phyloP scores from a whole-genome alignment of 2,329 filamentous ascomycete species.

The Periglandula ipomoeae region DNA sequence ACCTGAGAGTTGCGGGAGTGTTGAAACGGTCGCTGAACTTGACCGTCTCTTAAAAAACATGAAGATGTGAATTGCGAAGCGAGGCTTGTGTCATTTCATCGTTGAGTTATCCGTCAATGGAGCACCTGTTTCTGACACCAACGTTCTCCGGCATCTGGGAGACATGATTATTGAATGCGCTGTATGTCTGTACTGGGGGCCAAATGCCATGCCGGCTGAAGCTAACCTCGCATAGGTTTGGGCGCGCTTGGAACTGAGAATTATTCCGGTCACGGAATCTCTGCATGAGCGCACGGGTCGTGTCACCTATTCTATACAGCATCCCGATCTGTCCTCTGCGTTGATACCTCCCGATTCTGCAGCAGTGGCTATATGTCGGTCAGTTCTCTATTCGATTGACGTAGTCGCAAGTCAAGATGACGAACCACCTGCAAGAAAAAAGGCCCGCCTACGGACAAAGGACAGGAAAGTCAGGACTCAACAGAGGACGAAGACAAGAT shows the following conservation, averaged over 20 bases:
- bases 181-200: conserved; percentile 12
- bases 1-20: conserved; percentile 7
- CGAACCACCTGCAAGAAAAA: neutral
- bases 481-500: neutral
- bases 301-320: conserved; percentile 26
- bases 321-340: conserved; percentile 23
- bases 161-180: conserved; percentile 16
- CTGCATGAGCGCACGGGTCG: conserved; percentile 10
- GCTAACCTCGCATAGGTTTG: conserved; percentile 14
- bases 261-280: conserved; percentile 13
- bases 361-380: conserved; percentile 17
- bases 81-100: conserved; percentile 19
- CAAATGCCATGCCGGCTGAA: neutral
- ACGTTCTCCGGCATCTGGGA: conserved; percentile 9
- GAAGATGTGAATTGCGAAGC: conserved; percentile 25
- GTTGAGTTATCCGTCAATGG: conserved; percentile 17
- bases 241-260: conserved; percentile 19
- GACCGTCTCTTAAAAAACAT: conserved; percentile 11
- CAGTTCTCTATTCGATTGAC: conserved; percentile 17
- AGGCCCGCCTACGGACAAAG: neutral
- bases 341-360: conserved; percentile 19
- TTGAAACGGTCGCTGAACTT: conserved; percentile 17
- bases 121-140: conserved; percentile 9
- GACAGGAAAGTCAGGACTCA: neutral
- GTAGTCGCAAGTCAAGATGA: conserved; percentile 8